A percentile compares a stretch with the other conserved stretches of the same genome.
Evolutionary conservation across 2,329 filamentous ascomycete genomes (phyloP).

Genomic region (Sporothrix inflata): DNA sequence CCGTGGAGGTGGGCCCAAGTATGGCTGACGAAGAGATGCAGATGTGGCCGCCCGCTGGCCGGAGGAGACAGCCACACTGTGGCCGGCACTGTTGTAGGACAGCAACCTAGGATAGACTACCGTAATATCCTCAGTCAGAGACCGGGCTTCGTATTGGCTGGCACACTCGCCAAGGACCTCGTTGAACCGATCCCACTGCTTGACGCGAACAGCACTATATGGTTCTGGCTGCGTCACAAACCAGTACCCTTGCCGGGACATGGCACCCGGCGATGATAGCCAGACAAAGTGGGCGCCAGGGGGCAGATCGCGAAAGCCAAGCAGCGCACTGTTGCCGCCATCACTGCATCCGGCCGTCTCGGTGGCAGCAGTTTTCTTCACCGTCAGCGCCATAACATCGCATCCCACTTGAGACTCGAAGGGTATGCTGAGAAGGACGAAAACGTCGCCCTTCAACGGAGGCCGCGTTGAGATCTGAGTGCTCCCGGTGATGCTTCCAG

Average conservation of each 20-base stretch:
- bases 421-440: conserved; percentile 56
- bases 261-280: conserved; percentile 53
- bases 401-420: conserved; percentile 56
- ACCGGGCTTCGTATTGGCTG: conserved; percentile 48
- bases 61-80: not conserved
- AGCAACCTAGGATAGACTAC: conserved; percentile 48
- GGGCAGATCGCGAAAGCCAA: conserved; percentile 59
- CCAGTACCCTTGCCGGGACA: conserved; percentile 63
- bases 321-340: conserved; percentile 42
- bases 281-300: conserved; percentile 63
- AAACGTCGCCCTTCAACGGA: conserved; percentile 51
- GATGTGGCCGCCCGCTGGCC: not conserved
- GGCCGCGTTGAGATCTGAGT: not conserved
- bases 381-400: conserved; percentile 55
- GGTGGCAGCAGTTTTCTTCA: conserved; percentile 36
- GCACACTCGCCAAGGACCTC: conserved; percentile 57
- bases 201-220: conserved; percentile 46
- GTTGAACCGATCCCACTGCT: conserved; percentile 60
- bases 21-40: conserved; percentile 3
- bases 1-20: not conserved
- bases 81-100: conserved; percentile 42
- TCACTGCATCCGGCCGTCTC: not conserved
- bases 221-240: conserved; percentile 46
- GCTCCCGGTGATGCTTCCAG: not conserved
- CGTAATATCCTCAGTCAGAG: conserved; percentile 48